Base-by-base conservation (phyloP, 139 green algal genomes). In the Coelastrella sp. region DNA sequence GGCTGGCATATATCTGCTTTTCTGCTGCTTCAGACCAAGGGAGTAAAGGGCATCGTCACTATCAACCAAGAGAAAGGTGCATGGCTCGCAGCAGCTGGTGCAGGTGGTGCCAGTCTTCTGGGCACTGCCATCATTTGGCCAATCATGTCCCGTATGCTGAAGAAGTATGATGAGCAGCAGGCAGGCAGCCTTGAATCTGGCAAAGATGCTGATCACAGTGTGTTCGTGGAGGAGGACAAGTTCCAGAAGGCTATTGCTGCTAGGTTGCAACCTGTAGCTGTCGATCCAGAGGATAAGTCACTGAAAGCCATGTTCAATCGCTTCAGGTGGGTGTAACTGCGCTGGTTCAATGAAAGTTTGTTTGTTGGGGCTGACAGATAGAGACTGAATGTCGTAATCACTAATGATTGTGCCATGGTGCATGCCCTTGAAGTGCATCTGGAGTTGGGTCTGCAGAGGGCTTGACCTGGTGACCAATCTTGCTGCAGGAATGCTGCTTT, bases 251-350 rank as follows among this genome's bases (percentile, higher is more conserved):
- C 32, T 8, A 19, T 66, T 27, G 9, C 37, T 35, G 67, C 64
- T 32, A 63, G 34, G 32, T 41, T 71, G 1, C 79, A 87, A 69
- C 51, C 81, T 11, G 72, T 77, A 19, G 50, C 83, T 6, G 59
- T 83, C 3, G 83, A 87, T 32, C 38, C 72, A 2, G 41, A 83
- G 13, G 81, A 87, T 43, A 77, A 83, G 72, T 62, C 59, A 3
- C 0, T 67, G 19, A 23, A 23, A 17, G 69, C 59, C 19, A 50
- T 51, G 25, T 72, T 87, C 41, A 83, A 66, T 41, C 72, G 83
- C 62, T 77, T 72, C 53, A 62, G 53, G 40, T 53, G 5, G 37
- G 76, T 27, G 53, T 41, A 13, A n/a, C 50, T 57, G 2, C 27
- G n/a, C n/a, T n/a, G n/a, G n/a, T n/a, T n/a, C n/a, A n/a, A n/a